These are phyloP conservation scores for Hypoxylon sp. DNA, from an alignment of 2,329 filamentous ascomycete genomes.

Conservation along the genomic window DNA sequence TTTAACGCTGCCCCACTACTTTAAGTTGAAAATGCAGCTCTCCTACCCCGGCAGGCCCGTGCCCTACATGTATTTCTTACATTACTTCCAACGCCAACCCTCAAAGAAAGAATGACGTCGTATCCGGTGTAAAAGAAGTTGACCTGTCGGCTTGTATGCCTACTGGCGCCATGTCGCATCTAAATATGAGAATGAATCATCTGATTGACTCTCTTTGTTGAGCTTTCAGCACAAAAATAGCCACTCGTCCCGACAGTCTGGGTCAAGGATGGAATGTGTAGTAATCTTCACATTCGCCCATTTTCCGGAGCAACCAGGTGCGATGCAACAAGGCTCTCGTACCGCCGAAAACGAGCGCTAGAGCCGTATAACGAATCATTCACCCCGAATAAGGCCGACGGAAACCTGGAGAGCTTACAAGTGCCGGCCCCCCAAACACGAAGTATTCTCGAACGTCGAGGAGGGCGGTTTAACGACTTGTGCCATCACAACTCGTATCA, in stretches of 20 bases:
- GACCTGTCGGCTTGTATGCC: neutral
- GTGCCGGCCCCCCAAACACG: constrained; percentile 5
- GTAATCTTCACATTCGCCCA: neutral
- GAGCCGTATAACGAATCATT: constrained; percentile 10
- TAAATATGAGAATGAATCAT: neutral
- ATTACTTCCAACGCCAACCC: neutral
- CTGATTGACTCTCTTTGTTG: neutral
- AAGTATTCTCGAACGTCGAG: constrained; percentile 5
- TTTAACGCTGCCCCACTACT: constrained; percentile 7
- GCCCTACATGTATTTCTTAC: neutral
- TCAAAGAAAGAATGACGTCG: neutral
- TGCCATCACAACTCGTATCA: constrained; percentile 5
- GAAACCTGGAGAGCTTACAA: constrained; percentile 2
- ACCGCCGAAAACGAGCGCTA: neutral
- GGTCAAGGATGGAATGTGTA: constrained; percentile 8
- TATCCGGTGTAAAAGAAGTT: neutral
- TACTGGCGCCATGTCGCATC: neutral
- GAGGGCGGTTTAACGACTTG: constrained; percentile 3
- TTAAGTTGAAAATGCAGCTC: constrained; percentile 17
- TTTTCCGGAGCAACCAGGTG: neutral
- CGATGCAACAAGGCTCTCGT: neutral
- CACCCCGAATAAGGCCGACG: constrained; percentile 3
- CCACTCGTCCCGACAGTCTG: constrained; percentile 21
- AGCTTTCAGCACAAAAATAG: constrained; percentile 14
- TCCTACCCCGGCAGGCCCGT: neutral